Evolutionary conservation across 2,329 filamentous ascomycete genomes (phyloP).

Genomic region (Neoascochyta sp.): DNA sequence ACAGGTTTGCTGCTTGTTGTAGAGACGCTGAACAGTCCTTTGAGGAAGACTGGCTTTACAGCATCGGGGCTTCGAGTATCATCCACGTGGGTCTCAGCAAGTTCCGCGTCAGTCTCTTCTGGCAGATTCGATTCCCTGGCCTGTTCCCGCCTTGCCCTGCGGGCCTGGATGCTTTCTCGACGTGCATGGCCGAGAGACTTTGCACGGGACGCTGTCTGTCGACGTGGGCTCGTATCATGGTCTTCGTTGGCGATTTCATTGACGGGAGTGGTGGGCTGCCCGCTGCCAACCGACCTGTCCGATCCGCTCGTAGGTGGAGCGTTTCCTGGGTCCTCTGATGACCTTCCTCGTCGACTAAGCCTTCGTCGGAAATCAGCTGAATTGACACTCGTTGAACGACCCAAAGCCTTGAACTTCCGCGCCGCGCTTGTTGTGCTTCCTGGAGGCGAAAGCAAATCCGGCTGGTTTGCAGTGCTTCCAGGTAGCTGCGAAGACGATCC

Average conservation of each 20-base stretch:
- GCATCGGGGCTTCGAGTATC: conserved; percentile 66
- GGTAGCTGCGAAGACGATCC: conserved; percentile 51
- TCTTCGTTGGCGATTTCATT: conserved; percentile 51
- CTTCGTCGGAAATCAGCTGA: conserved; percentile 76
- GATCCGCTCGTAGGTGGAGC: conserved; percentile 74
- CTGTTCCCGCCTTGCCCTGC: conserved; percentile 70
- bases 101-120: conserved; percentile 84
- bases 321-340: conserved; percentile 56
- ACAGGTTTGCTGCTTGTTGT: conserved; percentile 93
- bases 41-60: conserved; percentile 90
- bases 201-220: conserved; percentile 52
- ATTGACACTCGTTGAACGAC: conserved; percentile 87
- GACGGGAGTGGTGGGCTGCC: conserved; percentile 46
- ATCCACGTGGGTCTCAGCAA: conserved; percentile 53
- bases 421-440: conserved; percentile 55
- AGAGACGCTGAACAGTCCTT: conserved; percentile 94
- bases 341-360: conserved; percentile 52
- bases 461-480: conserved; percentile 60
- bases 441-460: conserved; percentile 73
- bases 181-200: conserved; percentile 87
- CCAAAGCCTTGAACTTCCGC: conserved; percentile 64
- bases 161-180: conserved; percentile 86
- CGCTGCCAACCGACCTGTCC: conserved; percentile 62
- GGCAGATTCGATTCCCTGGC: conserved; percentile 72
- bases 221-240: conserved; percentile 33